Evolutionary conservation across 1,139 yeast genomes (phyloP).

Genomic region (Saccharomyces pastorianus): DNA sequence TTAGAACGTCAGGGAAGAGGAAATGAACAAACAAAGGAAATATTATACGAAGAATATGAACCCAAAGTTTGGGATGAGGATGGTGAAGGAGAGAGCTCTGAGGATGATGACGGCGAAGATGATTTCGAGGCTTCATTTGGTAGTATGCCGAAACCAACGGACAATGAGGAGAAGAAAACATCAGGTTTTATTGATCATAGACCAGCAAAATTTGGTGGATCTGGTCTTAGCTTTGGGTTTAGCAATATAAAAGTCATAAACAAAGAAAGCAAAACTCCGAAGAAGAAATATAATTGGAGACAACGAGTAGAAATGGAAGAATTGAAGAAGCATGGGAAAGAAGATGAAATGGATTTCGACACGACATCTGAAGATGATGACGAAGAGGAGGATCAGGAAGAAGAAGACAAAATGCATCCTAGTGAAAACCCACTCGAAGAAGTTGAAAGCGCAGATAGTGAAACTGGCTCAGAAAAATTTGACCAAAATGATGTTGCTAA

Average conservation of each 20-base stretch:
- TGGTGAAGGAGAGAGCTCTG: conserved; percentile 10
- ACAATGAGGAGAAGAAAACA: conserved; percentile 1
- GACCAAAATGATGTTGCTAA: conserved; percentile 32
- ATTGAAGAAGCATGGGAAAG: conserved; percentile 32
- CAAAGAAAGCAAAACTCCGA: conserved; percentile 40
- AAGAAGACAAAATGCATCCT: conserved; percentile 8
- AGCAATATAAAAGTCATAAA: conserved; percentile 39
- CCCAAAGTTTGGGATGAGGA: conserved; percentile 51
- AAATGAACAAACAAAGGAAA: conserved; percentile 53
- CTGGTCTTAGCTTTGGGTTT: conserved; percentile 65
- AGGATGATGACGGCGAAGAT: conserved; percentile 18
- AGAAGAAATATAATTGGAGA: conserved; percentile 52
- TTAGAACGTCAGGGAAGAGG: conserved; percentile 69
- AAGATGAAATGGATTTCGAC: conserved; percentile 41
- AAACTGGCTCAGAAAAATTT: conserved; percentile 18
- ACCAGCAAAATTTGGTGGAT: conserved; percentile 55
- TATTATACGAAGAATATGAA: conserved; percentile 63
- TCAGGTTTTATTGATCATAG: conserved; percentile 56
- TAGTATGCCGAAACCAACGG: conserved; percentile 15
- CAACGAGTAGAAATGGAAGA: conserved; percentile 44
- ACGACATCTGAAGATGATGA: conserved; percentile 30
- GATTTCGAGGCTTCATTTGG: conserved; percentile 30
- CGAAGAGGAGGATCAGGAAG: conserved; percentile 21
- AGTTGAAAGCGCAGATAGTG: conserved; percentile 11
- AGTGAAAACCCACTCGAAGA: conserved; percentile 6